phyloP scores from a whole-genome alignment of 1,284 basidiomycete genomes.

The Irpex sp. region DNA sequence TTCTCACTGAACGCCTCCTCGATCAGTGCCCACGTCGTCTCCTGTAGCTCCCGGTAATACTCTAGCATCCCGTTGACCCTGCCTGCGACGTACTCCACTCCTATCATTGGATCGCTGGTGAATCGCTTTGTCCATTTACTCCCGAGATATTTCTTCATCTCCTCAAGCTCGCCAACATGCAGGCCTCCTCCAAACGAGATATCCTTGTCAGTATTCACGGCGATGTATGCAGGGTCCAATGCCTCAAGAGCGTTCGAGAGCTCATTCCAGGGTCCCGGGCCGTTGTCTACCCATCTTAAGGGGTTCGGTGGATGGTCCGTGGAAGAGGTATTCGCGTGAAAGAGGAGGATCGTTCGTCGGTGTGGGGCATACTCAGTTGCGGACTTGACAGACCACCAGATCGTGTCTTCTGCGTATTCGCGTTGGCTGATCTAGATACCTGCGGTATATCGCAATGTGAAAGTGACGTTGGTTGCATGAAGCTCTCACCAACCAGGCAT shows the following conservation, averaged over 20 bases:
- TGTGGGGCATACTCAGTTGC: conserved; percentile 47
- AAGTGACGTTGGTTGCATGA: too few species aligned
- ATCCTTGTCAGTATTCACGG: conserved; percentile 43
- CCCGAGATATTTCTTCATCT: conserved; percentile 36
- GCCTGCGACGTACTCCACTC: conserved; percentile 46
- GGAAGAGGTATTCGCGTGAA: conserved; percentile 41
- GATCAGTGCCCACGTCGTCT: conserved; percentile 50
- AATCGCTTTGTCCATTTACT: conserved; percentile 36
- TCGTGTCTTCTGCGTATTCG: conserved; percentile 52
- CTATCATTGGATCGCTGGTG: conserved; percentile 42
- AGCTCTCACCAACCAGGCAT: conserved; percentile 40
- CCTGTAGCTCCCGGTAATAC: conserved; percentile 44
- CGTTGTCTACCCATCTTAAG: conserved; percentile 48
- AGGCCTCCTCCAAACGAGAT: conserved; percentile 50
- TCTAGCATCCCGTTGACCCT: conserved; percentile 38
- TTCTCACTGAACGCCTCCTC: conserved; percentile 47
- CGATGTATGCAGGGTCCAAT: conserved; percentile 38
- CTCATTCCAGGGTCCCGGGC: conserved; percentile 44
- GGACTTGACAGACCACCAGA: conserved; percentile 50
- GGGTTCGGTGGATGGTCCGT: conserved; percentile 37
- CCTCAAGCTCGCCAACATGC: conserved; percentile 44
- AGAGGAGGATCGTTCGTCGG: conserved; percentile 46
- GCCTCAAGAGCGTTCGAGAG: conserved; percentile 33
- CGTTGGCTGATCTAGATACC: conserved; percentile 39
- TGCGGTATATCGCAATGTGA: not conserved